phyloP scores from a whole-genome alignment of 2,329 filamentous ascomycete species.

The Diatrype stigma region DNA sequence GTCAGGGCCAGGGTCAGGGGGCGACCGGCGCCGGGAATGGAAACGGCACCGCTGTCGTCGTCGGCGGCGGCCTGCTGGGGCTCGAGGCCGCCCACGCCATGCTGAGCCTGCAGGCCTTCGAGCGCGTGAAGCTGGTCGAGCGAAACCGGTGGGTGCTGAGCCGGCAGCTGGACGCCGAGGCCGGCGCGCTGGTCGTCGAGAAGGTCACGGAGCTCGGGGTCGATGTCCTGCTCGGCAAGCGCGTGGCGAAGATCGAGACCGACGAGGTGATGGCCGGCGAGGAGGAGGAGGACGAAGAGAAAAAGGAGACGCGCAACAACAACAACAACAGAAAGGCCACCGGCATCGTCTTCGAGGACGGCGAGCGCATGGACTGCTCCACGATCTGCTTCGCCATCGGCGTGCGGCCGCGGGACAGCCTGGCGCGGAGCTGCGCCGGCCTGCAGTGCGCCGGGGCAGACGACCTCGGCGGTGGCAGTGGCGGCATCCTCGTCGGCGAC shows the following conservation, averaged over 20 bases:
- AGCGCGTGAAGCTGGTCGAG: constrained; percentile 74
- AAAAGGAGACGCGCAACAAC: too few relatives aligned
- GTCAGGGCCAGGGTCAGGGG: too few relatives aligned
- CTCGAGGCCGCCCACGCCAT: constrained; percentile 89
- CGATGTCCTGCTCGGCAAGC: constrained; percentile 73
- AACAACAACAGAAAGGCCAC: constrained; percentile 69
- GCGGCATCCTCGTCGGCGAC: constrained; percentile 69
- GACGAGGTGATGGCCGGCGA: too few relatives aligned
- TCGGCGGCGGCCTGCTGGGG: constrained; percentile 80
- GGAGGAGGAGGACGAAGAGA: too few relatives aligned
- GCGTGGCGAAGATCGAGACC: constrained; percentile 68
- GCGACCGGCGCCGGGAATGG: constrained; percentile 65
- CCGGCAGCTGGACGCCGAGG: constrained; percentile 76
- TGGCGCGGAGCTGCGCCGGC: constrained; percentile 64
- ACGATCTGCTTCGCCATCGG: constrained; percentile 90
- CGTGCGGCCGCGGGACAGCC: constrained; percentile 73
- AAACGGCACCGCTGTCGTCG: too few relatives aligned
- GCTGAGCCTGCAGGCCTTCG: constrained; percentile 76
- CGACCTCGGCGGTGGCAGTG: too few relatives aligned
- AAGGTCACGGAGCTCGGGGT: constrained; percentile 75
- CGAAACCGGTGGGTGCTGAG: constrained; percentile 79
- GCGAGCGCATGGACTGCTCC: constrained; percentile 69
- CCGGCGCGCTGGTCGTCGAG: constrained; percentile 75
- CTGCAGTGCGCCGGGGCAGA: constrained; percentile 70
- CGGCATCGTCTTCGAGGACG: constrained; percentile 77